Evolutionary conservation across 2,329 filamentous ascomycete species (phyloP), one percentile per base, ranked within the genome.

Genomic region (Pestalotiopsis sp.): DNA sequence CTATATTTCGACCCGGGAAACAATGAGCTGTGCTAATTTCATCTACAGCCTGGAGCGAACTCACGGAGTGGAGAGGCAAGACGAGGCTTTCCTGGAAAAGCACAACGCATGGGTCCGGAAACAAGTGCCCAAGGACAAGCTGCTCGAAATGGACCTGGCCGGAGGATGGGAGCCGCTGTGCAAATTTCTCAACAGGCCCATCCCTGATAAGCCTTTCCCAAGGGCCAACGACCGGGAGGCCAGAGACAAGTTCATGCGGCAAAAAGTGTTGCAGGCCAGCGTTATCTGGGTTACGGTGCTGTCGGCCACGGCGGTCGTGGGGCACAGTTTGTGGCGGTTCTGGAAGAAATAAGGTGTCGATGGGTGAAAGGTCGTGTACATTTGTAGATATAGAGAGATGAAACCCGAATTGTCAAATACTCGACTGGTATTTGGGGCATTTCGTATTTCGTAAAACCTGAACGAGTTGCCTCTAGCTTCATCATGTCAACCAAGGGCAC

Each of bases 141-240:
- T 69, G 65, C 65, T 77, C 25, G 72, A 77, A 41, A 76, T 73
- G 45, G 60, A 66, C 36, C 52, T 77, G 11, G 72, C 68, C 2
- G 57, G 59, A 13, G 75, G 76, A 3, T 77, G 75, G 74, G 72
- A 65, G 49, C 75, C 74, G 6, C 69, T 77, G 1, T 75, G 74
- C 60, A 52, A 59, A 56, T 76, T 76, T 64, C 66, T 77, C 17
- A 72, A 69, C 7, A 69, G 69, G 49, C 49, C 69, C 2, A 36
- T 72, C 7, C 74, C 74, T 5, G 62, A 69, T 41, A 66, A 67
- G 4, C 62, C 65, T 17, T 71, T 72, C 39, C 70, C 71, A 1
- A 17, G 64, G 31, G 64, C 68, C 23, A 72, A 72, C 58, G 70
- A 72, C 45, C 23, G 27, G 2, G 65, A 68, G 12, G 67, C 61